Conservation (phyloP, 192 early-diverging fungal species). For the Pilobolus umbonatus region DNA sequence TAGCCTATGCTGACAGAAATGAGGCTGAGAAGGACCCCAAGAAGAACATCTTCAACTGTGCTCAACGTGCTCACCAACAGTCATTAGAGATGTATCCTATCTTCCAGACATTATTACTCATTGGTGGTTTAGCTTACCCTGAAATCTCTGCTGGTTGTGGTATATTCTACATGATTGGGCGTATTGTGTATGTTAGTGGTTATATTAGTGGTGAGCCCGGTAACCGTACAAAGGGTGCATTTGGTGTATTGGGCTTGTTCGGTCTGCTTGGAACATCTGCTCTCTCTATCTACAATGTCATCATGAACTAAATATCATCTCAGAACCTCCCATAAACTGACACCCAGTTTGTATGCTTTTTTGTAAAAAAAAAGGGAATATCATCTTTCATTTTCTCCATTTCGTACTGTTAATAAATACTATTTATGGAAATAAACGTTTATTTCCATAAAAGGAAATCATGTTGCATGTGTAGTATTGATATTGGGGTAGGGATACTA, state of each 20-base stretch:
- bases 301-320: conserved; percentile 17
- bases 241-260: conserved; percentile 48
- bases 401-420: too few species aligned
- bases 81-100: conserved; percentile 57
- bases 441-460: too few species aligned
- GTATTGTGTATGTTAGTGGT: conserved; percentile 48
- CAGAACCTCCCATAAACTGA: too few species aligned
- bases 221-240: conserved; percentile 48
- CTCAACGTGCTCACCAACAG: conserved; percentile 62
- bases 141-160: conserved; percentile 48
- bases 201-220: conserved; percentile 56
- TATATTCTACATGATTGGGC: conserved; percentile 41
- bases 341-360: too few species aligned
- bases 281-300: conserved; percentile 39
- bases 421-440: too few species aligned
- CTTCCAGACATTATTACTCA: conserved; percentile 47
- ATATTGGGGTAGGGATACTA: too few species aligned
- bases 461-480: too few species aligned
- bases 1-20: conserved; percentile 53
- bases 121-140: conserved; percentile 54
- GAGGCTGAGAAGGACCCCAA: conserved; percentile 58
- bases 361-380: too few species aligned
- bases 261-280: conserved; percentile 40
- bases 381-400: too few species aligned
- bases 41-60: conserved; percentile 72